These are phyloP conservation scores for Penicillium sp. DNA, from an alignment of 2,329 filamentous ascomycete genomes.

Conservation along the genomic window DNA sequence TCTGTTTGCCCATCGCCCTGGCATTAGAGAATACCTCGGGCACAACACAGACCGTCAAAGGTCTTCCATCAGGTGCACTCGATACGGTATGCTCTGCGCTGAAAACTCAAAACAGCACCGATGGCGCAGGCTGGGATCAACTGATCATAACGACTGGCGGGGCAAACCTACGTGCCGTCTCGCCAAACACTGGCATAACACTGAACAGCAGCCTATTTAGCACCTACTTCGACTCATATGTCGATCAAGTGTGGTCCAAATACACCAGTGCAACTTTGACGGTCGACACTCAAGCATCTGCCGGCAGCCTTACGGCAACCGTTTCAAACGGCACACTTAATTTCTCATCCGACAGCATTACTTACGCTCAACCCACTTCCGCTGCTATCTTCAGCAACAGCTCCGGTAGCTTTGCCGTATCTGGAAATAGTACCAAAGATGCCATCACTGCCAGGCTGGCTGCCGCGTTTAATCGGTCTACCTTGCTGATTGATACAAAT, in stretches of 20 bases:
- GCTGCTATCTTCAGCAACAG: constrained; percentile 68
- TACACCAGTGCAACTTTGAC: constrained; percentile 50
- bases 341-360: constrained; percentile 46
- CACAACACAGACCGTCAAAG: constrained; percentile 54
- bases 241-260: constrained; percentile 53
- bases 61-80: constrained; percentile 60
- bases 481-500: constrained; percentile 55
- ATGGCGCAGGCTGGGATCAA: constrained; percentile 63
- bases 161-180: constrained; percentile 41
- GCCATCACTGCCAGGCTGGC: constrained; percentile 72
- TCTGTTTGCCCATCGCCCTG: constrained; percentile 63
- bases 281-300: constrained; percentile 65
- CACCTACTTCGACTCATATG: constrained; percentile 55
- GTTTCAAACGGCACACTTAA: constrained; percentile 46
- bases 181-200: constrained; percentile 45
- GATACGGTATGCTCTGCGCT: constrained; percentile 57
- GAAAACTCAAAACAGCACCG: constrained; percentile 54
- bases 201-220: constrained; percentile 49
- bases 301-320: constrained; percentile 56
- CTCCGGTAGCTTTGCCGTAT: constrained; percentile 59
- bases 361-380: constrained; percentile 59
- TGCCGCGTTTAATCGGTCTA: constrained; percentile 74
- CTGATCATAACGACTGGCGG: constrained; percentile 54
- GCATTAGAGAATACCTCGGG: constrained; percentile 48
- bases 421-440: constrained; percentile 50